Conservation (phyloP, 352 stramenopile genomes). For the Blastocystis sp. region DNA sequence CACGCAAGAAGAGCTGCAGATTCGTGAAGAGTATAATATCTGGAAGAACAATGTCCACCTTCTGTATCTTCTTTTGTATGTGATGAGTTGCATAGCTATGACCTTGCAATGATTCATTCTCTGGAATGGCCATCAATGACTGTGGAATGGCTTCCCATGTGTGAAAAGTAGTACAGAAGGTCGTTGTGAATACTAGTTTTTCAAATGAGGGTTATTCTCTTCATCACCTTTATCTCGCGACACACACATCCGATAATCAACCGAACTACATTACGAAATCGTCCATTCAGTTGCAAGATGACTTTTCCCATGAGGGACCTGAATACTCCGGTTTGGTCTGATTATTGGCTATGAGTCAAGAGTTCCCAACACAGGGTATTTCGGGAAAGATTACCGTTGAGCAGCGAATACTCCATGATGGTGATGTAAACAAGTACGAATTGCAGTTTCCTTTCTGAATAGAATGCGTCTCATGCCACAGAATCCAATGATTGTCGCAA, state of each 20-base stretch:
- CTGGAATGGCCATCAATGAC: background rate
- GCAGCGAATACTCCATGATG: background rate
- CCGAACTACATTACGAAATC: conserved; percentile 11
- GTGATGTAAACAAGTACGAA: background rate
- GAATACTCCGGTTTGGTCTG: background rate
- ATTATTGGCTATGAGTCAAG: background rate
- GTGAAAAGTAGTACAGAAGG: background rate
- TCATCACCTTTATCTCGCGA: background rate
- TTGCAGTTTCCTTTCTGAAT: background rate
- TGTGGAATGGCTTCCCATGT: background rate
- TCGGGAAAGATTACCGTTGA: background rate
- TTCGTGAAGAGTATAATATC: background rate
- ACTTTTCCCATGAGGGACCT: background rate
- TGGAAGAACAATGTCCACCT: background rate
- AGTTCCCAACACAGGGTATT: background rate
- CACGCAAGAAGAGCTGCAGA: background rate
- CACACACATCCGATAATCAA: background rate
- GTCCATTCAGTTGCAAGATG: background rate
- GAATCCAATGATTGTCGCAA: conserved; percentile 90
- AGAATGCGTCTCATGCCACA: conserved; percentile 24
- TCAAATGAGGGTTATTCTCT: background rate
- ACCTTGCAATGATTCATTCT: background rate
- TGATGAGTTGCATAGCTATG: background rate
- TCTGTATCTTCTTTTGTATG: background rate
- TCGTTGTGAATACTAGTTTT: background rate